Base-by-base conservation (phyloP, 257 asterid species). In the Salvia hispanica region DNA sequence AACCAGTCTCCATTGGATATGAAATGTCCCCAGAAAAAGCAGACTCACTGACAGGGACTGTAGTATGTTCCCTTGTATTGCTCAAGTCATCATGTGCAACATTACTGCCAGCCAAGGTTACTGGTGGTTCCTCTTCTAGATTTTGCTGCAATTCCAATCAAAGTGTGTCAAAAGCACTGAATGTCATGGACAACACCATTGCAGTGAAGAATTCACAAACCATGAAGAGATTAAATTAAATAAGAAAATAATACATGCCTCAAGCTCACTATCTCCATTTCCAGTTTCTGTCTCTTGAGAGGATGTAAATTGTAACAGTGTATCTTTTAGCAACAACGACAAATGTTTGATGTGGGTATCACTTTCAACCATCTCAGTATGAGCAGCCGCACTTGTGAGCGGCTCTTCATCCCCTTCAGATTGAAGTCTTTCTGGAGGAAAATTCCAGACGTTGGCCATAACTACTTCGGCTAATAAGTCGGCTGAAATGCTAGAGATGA, bases 381-480 rank as follows among this genome's bases (percentile, higher is more conserved):
- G 72, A 76, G 81, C 80, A 64, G 71, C 80, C 62, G 60, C 62
- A 69, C 65, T 71, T 60, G 53, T 40, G 36, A 69, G 76, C 58
- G 64, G 77, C 71, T 81, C 92, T 67, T 80, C 88, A 72, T 82
- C 87, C 37, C 62, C 92, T 69, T 84, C 90, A 55, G 82, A 37
- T 76, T 75, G 74, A 64, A 89, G 86, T 75, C 52, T 70, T 77
- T 72, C 72, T 11, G 80, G 82, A 74, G 97, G 88, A 75, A 94
- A 83, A 80, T 94, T 88, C 61, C 80, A 74, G 86, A 94, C 77
- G 67, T 85, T 94, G 65, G 95, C 82, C 88, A 94, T 85, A 57
- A 94, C 99, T 48, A 94, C 97, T 63, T 94, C 99, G 64, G 99
- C 94, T 76, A 94, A 83, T 78, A 94, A 81, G 75, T 94, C 99